Conservation (phyloP, 108 stramenopile genomes). For the Bacterosira constricta region DNA sequence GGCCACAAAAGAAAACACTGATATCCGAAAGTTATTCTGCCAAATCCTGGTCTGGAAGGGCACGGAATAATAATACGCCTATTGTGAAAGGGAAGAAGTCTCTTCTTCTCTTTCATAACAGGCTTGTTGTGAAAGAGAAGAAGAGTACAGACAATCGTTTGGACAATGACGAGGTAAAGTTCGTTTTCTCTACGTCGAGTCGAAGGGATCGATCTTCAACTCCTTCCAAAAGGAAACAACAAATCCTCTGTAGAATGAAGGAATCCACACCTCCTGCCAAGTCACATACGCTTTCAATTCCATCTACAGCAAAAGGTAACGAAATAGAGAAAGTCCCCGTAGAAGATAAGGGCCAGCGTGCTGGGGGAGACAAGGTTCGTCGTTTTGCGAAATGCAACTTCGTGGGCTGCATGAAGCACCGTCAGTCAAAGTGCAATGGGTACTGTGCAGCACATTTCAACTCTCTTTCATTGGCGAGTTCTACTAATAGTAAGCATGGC, state of each 20-base stretch:
- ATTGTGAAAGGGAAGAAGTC: no score
- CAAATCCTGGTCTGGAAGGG: not conserved
- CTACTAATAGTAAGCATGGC: not conserved
- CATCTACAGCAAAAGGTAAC: no score
- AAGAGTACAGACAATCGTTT: not conserved
- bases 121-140: no score
- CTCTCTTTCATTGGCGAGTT: not conserved
- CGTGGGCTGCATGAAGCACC: conserved; percentile 5
- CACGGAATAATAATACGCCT: no score
- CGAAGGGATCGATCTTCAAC: not conserved
- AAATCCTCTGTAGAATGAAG: no score
- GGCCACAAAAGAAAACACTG: not conserved
- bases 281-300: no score
- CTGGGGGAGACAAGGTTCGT: no score
- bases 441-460: not conserved
- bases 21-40: not conserved
- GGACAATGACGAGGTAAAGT: not conserved
- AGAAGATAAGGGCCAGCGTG: no score
- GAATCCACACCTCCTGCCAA: no score
- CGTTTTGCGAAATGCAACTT: no score
- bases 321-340: no score
- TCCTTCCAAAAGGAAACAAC: not conserved
- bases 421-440: conserved; percentile 11
- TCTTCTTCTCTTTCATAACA: no score
- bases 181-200: not conserved